phyloP scores from a whole-genome alignment of 768 basidiomycete genomes.

The Melanogaster broomeanus region DNA sequence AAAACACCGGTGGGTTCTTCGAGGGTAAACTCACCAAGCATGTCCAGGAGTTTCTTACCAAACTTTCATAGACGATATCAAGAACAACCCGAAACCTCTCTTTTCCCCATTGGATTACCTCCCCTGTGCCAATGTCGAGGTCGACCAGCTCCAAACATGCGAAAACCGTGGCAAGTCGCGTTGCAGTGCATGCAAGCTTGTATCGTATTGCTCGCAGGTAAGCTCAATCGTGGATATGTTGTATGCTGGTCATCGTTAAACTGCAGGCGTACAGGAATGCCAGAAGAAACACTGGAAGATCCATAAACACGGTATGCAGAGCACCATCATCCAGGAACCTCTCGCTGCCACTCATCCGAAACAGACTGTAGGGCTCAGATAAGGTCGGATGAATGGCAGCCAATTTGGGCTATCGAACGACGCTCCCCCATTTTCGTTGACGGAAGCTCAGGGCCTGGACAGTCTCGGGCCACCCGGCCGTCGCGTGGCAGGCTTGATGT shows the following conservation, averaged over 20 bases:
- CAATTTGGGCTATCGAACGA: slow-evolving; percentile 1
- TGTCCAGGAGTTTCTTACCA: too few relatives aligned
- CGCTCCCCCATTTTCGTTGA: neutral
- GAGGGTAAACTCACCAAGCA: too few relatives aligned
- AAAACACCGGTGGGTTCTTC: too few relatives aligned
- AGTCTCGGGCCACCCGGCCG: neutral
- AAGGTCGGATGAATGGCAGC: neutral
- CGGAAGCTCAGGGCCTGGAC: neutral
- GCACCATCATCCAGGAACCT: neutral
- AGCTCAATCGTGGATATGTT: neutral
- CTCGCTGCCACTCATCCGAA: neutral
- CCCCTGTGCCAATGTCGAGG: slow-evolving; percentile 31
- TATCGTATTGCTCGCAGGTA: slow-evolving; percentile 38
- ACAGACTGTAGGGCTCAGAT: neutral
- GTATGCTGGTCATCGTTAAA: neutral
- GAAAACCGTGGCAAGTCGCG: slow-evolving; percentile 17
- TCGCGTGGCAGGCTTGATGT: neutral
- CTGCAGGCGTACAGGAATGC: slow-evolving; percentile 27
- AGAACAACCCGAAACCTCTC: slow-evolving; percentile 3
- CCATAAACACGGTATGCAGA: slow-evolving; percentile 31
- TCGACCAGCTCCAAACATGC: slow-evolving; percentile 11
- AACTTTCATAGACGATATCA: too few relatives aligned
- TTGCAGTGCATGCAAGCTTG: slow-evolving; percentile 28
- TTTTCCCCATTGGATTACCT: slow-evolving; percentile 13
- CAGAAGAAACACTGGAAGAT: slow-evolving; percentile 36